Evolutionary conservation across 2,329 filamentous ascomycete species (phyloP), one percentile per base, ranked within the genome.

Genomic region (Cryphonectria naterciae): DNA sequence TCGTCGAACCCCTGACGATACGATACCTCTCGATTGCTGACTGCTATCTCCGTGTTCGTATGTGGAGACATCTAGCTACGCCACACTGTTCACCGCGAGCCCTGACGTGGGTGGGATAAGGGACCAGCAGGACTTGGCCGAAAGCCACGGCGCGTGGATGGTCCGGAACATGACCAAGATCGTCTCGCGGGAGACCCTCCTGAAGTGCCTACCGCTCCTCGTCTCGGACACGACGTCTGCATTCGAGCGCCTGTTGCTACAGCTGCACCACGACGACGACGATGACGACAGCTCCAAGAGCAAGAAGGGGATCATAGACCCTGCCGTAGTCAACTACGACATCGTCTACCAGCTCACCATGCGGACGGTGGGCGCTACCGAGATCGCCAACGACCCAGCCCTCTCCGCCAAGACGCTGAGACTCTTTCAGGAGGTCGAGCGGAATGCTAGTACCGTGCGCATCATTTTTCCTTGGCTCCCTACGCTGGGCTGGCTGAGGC

Each of bases 331-430:
- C 75, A 79, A 89, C 63, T 88, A 87, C 75, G 77, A 80, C 7
- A 79, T 87, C 68, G 81, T 89, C 1, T 89, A 85, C 77, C 82
- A 84, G 75, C 80, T 89, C n/a, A 89, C 86, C 4, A 87, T 89
- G 79, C 83, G 87, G 17, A 85, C 83, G 5, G 81, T 89, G 0
- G 87, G 85, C 8, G 82, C 82, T 67, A 79, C 83, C 43, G 87
- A 89, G 58, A 83, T 89, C 37, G 87, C 86, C 19, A 80, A 86
- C 2, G 79, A 86, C 65, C 80, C 81, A 0, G 73, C 73, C 7
- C 75, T 85, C 28, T 74, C 86, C 3, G 77, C 77, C n/a, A 77
- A 81, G 52, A 83, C 82, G 2, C 78, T 88, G 19, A 70, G 76
- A 19, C 77, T 82, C 15, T 89, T 85, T 71, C 82, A 85, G 69